Evolutionary conservation across 1,284 basidiomycete genomes (phyloP), one percentile per base, ranked within the genome.

Genomic region (Apiotrichum montevideense): DNA sequence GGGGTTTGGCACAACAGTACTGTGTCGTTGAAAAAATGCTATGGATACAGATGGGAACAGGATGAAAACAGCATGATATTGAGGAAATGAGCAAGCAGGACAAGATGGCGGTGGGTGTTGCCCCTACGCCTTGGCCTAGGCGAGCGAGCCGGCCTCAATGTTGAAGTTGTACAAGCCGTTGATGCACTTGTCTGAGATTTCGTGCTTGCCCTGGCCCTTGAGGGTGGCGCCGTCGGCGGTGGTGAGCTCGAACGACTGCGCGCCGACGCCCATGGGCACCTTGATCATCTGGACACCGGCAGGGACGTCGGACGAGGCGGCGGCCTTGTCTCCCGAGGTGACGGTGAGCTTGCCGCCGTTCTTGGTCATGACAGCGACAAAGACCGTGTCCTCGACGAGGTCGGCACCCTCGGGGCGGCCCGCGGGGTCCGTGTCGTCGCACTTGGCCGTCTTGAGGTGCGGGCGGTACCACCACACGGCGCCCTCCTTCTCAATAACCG

Each of bases 391-490:
- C 4, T 57, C 56, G 49, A 71, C 62, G 29, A 63, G 56, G 56
- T 69, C 52, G 21, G 34, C 32, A 11, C 56, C 59, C 4, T 6
- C 11, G 37, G 56, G 55, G 42, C 49, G 47, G 4, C 68, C 66
- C 52, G 65, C 70, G 56, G 67, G 73, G 61, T 77, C 76, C 10
- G 76, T 71, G 11, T 59, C 56, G 61, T 76, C 74, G 58, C 76
- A 78, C 34, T 50, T 39, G 1, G 67, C 73, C 14, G 50, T 55
- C 64, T 76, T 77, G 44, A 73, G 59, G 46, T 70, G 69, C n/a
- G 74, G 73, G 51, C 75, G 67, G 60, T 77, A 68, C 72, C 73
- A 77, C 61, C 73, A 76, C 21, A 75, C 64, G 35, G 75, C 52
- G 56, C 65, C 66, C 40, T 78, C 75, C 29, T 65, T 54, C 3